Conservation (phyloP, 108 stramenopile genomes). For the Discostella pseudostelligera region DNA sequence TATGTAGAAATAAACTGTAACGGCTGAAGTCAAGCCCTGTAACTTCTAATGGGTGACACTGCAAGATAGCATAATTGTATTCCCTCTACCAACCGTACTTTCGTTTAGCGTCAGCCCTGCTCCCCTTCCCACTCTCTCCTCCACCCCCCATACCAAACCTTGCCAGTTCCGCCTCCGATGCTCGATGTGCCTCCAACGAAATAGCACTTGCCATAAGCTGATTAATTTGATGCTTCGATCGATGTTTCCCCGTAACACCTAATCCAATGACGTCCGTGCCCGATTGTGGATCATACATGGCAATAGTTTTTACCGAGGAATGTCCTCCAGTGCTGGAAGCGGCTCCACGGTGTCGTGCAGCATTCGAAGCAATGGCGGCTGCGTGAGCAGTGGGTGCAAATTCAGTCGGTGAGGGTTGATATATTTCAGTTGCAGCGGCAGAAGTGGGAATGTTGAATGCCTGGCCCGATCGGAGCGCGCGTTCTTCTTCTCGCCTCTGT, state of each 20-base stretch:
- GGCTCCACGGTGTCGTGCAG: constrained; percentile 26
- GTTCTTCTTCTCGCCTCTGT: constrained; percentile 40
- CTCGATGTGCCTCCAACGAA: constrained; percentile 45
- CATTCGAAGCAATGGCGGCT: constrained; percentile 43
- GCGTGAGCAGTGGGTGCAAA: constrained; percentile 45
- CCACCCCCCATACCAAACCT: constrained; percentile 27
- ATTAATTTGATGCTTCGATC: constrained; percentile 50
- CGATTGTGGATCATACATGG: constrained; percentile 49
- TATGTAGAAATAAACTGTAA: too few species aligned
- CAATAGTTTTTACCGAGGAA: too few species aligned
- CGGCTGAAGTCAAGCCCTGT: too few species aligned
- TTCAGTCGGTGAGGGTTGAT: constrained; percentile 45
- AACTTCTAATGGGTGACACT: too few species aligned
- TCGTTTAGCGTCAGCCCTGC: constrained; percentile 40
- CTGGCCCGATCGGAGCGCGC: constrained; percentile 35
- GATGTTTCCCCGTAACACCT: constrained; percentile 42
- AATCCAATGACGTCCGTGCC: constrained; percentile 37
- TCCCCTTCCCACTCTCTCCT: constrained; percentile 9
- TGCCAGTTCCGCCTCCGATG: constrained; percentile 42
- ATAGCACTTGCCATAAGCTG: constrained; percentile 49
- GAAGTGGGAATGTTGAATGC: neutral
- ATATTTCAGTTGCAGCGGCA: constrained; percentile 18
- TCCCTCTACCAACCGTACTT: constrained; percentile 47
- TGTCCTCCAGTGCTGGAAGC: constrained; percentile 15
- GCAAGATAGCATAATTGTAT: too few species aligned